Evolutionary conservation across 2,329 filamentous ascomycete species (phyloP), one percentile per base, ranked within the genome.

Genomic region (Catunica adiposa): DNA sequence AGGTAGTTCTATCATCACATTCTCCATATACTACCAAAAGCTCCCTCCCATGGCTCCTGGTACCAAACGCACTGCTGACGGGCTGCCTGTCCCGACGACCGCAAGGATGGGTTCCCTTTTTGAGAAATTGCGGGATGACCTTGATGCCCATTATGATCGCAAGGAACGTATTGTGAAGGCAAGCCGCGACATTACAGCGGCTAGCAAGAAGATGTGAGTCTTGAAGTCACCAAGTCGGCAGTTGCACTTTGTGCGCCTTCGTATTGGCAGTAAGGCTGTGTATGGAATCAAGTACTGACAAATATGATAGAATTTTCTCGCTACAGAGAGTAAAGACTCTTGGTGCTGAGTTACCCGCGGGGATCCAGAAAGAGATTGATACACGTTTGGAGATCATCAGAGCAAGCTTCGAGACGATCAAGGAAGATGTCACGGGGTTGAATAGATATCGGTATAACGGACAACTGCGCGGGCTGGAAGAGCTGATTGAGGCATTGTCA

Each of bases 61-160:
- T 57, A 63, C 73, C 58, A 81, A 81, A 66, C 71, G 78, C 61
- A 71, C 77, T 61, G 68, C 72, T 59, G 71, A 75, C 55, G 78
- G 77, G 58, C 75, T 73, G 66, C 62, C 62, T 59, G 61, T 59
- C 40, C 63, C 58, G 15, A 40, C 48, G 11, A 29, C n/a, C 17
- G 23, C 38, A 6, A 63, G 68, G 53, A 82, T 79, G 65, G 79
- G 80, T 59, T 69, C 82, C 61, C 89, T 97, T 77, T 98, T 98
- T 66, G 84, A 87, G 67, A 71, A 68, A 6, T 95, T 97, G 67
- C 83, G 89, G 53, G 76, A 84, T 63, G 89, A 96, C 69, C 75
- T 98, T 26, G 92, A 98, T 65, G 81, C 92, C 69, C 90, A 97
- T 66, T 87, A 98, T 68, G 92, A 97, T 69, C 83, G 92, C 15